These are phyloP conservation scores for Vigna hirtella DNA, from an alignment of 306 rosid species.

Conservation along the genomic window DNA sequence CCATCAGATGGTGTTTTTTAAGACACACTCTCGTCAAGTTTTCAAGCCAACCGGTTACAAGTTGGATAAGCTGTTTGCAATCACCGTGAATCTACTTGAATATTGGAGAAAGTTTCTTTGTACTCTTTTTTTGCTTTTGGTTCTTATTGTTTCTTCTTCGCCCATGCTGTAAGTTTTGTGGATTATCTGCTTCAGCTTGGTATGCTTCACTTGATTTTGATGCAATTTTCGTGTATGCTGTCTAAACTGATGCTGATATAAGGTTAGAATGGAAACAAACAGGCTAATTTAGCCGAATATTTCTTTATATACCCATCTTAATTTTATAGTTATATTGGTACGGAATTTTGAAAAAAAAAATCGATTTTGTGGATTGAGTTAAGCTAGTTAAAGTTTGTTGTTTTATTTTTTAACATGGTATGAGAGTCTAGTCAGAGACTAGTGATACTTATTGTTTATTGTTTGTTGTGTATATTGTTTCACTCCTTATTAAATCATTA, in stretches of 20 bases:
- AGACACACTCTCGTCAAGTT: background rate
- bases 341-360: background rate
- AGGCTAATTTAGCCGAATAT: background rate
- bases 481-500: too few species aligned
- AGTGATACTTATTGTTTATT: too few species aligned
- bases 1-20: conserved; percentile 65
- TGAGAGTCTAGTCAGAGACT: too few species aligned
- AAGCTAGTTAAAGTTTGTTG: too few species aligned
- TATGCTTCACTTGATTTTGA: background rate
- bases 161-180: conserved; percentile 22
- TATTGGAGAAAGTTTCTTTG: conserved; percentile 19
- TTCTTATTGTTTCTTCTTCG: conserved; percentile 16
- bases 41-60: background rate
- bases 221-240: background rate
- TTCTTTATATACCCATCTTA: background rate
- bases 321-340: background rate
- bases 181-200: conserved; percentile 5
- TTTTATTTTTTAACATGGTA: too few species aligned
- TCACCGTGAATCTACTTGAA: conserved; percentile 10
- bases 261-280: background rate
- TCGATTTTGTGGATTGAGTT: too few species aligned
- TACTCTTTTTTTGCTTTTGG: background rate
- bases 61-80: conserved; percentile 26
- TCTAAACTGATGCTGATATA: background rate
- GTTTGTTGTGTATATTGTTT: too few species aligned